Evolutionary conservation across 139 green algal genomes (phyloP).

Genomic region (Chlorella sorokiniana): DNA sequence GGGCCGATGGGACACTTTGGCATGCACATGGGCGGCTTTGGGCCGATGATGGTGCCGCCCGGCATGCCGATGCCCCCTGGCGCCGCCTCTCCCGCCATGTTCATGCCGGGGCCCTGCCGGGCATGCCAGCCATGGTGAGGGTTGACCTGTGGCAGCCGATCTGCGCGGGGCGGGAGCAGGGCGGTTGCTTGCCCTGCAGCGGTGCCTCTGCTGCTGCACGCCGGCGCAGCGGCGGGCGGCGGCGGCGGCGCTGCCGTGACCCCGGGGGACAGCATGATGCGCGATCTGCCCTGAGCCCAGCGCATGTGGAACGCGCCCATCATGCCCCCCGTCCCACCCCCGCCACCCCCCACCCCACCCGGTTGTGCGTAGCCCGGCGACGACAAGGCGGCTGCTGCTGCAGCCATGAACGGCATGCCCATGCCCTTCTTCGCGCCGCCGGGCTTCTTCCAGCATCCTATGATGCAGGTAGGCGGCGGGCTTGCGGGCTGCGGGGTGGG

Average conservation of each 20-base stretch:
- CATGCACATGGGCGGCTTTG: constrained; percentile 25
- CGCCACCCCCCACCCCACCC: too few species aligned
- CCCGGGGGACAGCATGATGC: too few species aligned
- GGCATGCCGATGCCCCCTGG: not conserved
- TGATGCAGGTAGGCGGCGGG: constrained; percentile 9
- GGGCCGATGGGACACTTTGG: constrained; percentile 21
- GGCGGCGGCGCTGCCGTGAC: too few species aligned
- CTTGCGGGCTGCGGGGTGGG: not conserved
- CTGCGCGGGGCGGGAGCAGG: too few species aligned
- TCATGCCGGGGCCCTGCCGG: not conserved
- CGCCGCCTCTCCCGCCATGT: not conserved
- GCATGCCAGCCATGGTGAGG: constrained; percentile 7
- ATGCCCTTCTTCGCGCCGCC: constrained; percentile 25
- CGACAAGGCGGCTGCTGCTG: not conserved
- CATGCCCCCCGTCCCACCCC: too few species aligned
- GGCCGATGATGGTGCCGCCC: constrained; percentile 16
- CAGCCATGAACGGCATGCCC: not conserved
- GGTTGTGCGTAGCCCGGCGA: not conserved
- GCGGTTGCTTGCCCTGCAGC: too few species aligned
- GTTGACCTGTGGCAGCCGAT: too few species aligned
- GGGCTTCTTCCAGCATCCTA: constrained; percentile 1
- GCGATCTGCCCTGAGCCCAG: too few species aligned
- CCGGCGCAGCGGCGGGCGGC: too few species aligned
- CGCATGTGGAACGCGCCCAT: too few species aligned
- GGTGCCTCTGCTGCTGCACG: too few species aligned